A percentile compares a stretch with the other conserved stretches of the same genome.
These are phyloP conservation scores for Vanilla planifolia DNA, from an alignment of 106 monocot genomes.

Conservation along the genomic window DNA sequence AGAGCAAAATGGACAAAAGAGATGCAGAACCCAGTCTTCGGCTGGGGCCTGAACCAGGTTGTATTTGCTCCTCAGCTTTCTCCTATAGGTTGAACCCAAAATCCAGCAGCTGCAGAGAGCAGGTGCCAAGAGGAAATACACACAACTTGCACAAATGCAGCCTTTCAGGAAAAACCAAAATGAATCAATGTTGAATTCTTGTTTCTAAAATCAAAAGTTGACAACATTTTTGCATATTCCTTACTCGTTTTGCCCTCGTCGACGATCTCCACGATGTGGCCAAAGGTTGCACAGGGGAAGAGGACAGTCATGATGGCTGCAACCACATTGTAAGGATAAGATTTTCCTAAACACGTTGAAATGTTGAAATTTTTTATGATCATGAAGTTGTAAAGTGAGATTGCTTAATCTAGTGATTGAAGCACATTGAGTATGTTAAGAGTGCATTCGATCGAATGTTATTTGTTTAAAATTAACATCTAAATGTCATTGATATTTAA, in stretches of 20 bases:
- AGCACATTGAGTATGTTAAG: too few species aligned
- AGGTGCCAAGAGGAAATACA: constrained; percentile 39
- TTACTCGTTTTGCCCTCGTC: constrained; percentile 50
- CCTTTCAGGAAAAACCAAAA: too few species aligned
- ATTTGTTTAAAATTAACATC: too few species aligned
- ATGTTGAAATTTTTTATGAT: too few species aligned
- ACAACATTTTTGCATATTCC: neutral
- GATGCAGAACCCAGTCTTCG: constrained; percentile 49
- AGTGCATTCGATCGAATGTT: too few species aligned
- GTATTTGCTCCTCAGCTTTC: constrained; percentile 39
- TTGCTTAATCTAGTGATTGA: too few species aligned
- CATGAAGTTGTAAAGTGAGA: too few species aligned
- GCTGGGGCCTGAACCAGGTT: constrained; percentile 47
- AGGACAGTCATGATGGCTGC: constrained; percentile 49
- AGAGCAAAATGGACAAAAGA: constrained; percentile 49
- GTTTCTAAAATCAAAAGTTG: too few species aligned
- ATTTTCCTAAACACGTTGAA: too few species aligned
- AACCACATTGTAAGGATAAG: too few species aligned
- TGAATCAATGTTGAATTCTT: too few species aligned
- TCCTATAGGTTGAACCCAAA: constrained; percentile 31
- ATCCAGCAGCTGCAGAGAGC: constrained; percentile 34
- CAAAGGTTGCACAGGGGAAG: constrained; percentile 58
- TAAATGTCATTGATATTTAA: too few species aligned
- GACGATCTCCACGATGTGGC: constrained; percentile 56
- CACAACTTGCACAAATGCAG: constrained; percentile 27